A percentile compares a stretch with the other conserved stretches of the same genome.
Conservation (phyloP, 208 protist genomes). For the Acanthamoeba culbertsoni region DNA sequence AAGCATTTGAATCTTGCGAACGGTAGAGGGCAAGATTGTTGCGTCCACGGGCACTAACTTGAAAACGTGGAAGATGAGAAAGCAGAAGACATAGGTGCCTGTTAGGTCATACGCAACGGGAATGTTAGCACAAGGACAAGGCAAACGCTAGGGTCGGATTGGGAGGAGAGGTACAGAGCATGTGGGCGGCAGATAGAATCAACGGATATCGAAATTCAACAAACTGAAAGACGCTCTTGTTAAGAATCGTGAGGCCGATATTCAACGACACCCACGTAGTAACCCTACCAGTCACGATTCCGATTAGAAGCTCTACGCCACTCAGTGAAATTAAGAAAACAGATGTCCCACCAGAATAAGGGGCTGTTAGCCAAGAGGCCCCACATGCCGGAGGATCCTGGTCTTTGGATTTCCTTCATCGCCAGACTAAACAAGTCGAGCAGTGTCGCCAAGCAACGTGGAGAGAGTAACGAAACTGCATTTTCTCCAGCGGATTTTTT, state of each 20-base stretch:
- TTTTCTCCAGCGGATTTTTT: too few species aligned
- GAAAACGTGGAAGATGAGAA: neutral
- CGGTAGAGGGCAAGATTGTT: neutral
- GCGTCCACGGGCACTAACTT: neutral
- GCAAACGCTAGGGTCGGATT: neutral
- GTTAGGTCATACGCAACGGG: too few species aligned
- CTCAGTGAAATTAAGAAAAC: too few species aligned
- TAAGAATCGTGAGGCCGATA: conserved; percentile 58
- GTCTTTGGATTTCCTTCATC: too few species aligned
- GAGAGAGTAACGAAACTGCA: too few species aligned
- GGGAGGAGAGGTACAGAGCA: neutral
- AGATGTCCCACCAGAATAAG: too few species aligned
- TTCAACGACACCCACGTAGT: conserved; percentile 41
- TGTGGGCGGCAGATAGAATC: conserved; percentile 30
- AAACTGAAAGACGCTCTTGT: conserved; percentile 65
- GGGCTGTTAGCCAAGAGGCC: neutral
- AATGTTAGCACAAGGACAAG: neutral
- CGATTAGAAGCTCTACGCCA: neutral
- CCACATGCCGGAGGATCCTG: neutral
- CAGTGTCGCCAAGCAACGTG: too few species aligned
- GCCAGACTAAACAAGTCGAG: too few species aligned
- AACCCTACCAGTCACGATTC: too few species aligned
- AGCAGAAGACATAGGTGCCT: neutral
- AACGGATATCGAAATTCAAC: conserved; percentile 42
- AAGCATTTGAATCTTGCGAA: neutral